A percentile compares a stretch with the other conserved stretches of the same genome.
Evolutionary conservation across 2,329 filamentous ascomycete species (phyloP).

Genomic region (Ascochyta koolunga): DNA sequence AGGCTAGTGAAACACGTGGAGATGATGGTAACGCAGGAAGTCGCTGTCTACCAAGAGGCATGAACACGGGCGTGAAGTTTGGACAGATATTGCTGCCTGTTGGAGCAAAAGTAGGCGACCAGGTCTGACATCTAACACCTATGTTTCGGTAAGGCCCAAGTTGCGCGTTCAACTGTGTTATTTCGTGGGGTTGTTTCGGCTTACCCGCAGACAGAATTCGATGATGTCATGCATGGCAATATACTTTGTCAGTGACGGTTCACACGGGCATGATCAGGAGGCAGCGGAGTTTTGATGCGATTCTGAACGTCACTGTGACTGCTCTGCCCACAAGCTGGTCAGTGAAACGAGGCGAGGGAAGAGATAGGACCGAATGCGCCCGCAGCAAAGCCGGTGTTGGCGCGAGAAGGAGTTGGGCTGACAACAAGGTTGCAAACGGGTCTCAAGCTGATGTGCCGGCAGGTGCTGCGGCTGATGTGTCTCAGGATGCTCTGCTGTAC

Average conservation of each 20-base stretch:
- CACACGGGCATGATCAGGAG: background rate
- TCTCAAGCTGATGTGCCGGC: constrained; percentile 1
- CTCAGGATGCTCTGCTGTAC: background rate
- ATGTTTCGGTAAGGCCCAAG: background rate
- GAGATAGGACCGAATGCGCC: constrained; percentile 2
- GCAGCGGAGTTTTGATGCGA: constrained; percentile 2
- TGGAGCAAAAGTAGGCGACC: constrained; percentile 4
- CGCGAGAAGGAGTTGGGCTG: background rate
- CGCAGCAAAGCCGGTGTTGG: constrained; percentile 5
- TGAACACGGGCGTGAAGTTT: background rate
- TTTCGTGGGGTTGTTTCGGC: constrained; percentile 6
- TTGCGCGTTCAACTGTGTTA: background rate
- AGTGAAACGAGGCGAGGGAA: constrained; percentile 1
- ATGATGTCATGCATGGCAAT: constrained; percentile 10
- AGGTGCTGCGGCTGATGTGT: constrained; percentile 3
- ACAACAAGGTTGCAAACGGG: constrained; percentile 7
- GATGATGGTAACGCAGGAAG: constrained; percentile 9
- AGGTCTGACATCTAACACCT: constrained; percentile 6
- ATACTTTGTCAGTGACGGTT: background rate
- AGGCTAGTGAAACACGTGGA: constrained; percentile 23
- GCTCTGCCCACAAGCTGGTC: background rate
- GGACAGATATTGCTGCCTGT: background rate
- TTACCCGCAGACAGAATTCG: background rate
- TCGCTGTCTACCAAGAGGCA: background rate
- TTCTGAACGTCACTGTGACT: background rate